Evolutionary conservation across 805 yeast species (phyloP).

Genomic region (Candida nanaspora): DNA sequence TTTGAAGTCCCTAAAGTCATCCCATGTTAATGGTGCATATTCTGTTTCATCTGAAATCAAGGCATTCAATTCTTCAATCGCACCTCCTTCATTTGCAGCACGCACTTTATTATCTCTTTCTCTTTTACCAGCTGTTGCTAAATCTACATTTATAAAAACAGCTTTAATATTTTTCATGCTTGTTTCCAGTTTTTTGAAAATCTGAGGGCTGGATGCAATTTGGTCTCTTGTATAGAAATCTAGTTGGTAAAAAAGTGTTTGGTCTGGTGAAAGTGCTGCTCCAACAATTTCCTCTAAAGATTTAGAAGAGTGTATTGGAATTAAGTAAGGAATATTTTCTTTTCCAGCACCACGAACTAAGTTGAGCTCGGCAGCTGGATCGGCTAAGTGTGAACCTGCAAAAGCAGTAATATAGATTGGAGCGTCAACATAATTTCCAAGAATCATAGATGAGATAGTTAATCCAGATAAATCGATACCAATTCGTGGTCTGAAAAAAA

Average conservation of each 20-base stretch:
- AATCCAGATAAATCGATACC: slow-evolving; percentile 68
- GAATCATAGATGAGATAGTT: slow-evolving; percentile 55
- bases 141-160: slow-evolving; percentile 78
- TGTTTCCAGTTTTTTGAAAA: slow-evolving; percentile 15
- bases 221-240: slow-evolving; percentile 60
- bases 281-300: slow-evolving; percentile 69
- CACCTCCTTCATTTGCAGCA: slow-evolving; percentile 34
- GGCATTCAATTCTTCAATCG: slow-evolving; percentile 7
- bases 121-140: slow-evolving; percentile 77
- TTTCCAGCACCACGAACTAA: slow-evolving; percentile 66
- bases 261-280: slow-evolving; percentile 44
- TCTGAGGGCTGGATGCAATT: slow-evolving; percentile 41
- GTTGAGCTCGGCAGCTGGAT: slow-evolving; percentile 80
- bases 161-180: slow-evolving; percentile 59
- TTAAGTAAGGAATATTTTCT: slow-evolving; percentile 67
- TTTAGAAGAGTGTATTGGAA: slow-evolving; percentile 80
- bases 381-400: slow-evolving; percentile 80
- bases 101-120: slow-evolving; percentile 78
- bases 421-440: slow-evolving; percentile 55
- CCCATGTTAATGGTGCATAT: slow-evolving; percentile 39
- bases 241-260: slow-evolving; percentile 75
- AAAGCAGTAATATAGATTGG: slow-evolving; percentile 92
- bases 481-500: slow-evolving; percentile 77
- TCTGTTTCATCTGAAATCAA: slow-evolving; percentile 6
- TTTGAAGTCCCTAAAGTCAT: slow-evolving; percentile 49